Conservation (phyloP, 768 basidiomycete genomes). For the Macrocybe gigantea region DNA sequence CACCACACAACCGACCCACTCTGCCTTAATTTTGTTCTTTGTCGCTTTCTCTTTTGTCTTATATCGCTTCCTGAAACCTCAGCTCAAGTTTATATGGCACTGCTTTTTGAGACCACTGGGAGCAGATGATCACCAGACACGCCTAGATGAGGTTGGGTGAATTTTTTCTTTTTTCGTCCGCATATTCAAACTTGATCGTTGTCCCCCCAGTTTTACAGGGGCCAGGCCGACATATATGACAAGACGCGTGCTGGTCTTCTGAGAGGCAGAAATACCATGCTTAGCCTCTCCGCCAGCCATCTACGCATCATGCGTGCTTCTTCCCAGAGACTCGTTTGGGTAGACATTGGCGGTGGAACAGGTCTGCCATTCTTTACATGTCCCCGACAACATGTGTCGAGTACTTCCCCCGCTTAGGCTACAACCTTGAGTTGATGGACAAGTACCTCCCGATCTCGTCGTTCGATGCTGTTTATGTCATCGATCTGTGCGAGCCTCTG, state of each 20-base stretch:
- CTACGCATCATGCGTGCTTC: slow-evolving; percentile 39
- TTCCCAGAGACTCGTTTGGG: slow-evolving; percentile 57
- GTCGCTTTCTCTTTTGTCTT: slow-evolving; percentile 7
- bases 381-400: not conserved
- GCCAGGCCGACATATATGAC: slow-evolving; percentile 73
- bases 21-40: slow-evolving; percentile 2
- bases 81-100: slow-evolving; percentile 44
- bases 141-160: slow-evolving; percentile 34
- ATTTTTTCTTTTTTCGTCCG: not conserved
- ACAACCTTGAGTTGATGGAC: slow-evolving; percentile 73
- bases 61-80: slow-evolving; percentile 25
- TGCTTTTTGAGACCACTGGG: slow-evolving; percentile 41
- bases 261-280: slow-evolving; percentile 68
- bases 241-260: slow-evolving; percentile 54
- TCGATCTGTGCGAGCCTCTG: slow-evolving; percentile 70
- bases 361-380: slow-evolving; percentile 20
- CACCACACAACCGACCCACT: slow-evolving; percentile 3
- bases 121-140: slow-evolving; percentile 32
- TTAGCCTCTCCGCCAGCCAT: slow-evolving; percentile 60
- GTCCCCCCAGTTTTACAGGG: slow-evolving; percentile 47
- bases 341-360: slow-evolving; percentile 77
- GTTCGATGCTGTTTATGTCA: slow-evolving; percentile 65
- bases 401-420: slow-evolving; percentile 3
- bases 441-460: slow-evolving; percentile 47
- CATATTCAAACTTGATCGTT: not conserved